Percentiles rank a stretch among this genome's conserved stretches.
phyloP scores from a whole-genome alignment of 352 stramenopile species.

The Thalassiosira mediterranea region DNA sequence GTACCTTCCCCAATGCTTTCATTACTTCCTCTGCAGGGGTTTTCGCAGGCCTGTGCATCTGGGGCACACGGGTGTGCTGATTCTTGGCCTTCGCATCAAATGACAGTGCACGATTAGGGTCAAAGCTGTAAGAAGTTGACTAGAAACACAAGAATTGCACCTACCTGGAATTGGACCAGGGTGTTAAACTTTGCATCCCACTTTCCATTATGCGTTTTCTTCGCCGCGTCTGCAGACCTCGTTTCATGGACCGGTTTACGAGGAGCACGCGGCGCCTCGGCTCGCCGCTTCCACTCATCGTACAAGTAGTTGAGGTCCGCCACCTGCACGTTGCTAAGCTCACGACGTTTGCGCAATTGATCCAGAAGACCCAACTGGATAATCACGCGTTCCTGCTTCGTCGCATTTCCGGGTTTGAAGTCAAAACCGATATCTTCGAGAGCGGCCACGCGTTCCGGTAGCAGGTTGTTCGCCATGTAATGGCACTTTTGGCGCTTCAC shows the following conservation, averaged over 20 bases:
- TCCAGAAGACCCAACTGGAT: constrained; percentile 33
- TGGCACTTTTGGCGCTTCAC: constrained; percentile 28
- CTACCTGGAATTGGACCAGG: constrained; percentile 24
- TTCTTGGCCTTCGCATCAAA: too few relatives aligned
- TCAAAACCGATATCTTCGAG: constrained; percentile 30
- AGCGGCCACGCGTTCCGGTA: constrained; percentile 10
- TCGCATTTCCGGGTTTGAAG: constrained; percentile 28
- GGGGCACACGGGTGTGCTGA: constrained; percentile 22
- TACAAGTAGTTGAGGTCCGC: constrained; percentile 29
- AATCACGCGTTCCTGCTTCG: constrained; percentile 20
- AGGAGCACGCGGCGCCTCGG: too few relatives aligned
- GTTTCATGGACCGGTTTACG: constrained; percentile 20
- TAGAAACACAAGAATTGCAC: too few relatives aligned
- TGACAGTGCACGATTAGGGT: too few relatives aligned
- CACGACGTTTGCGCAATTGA: constrained; percentile 24
- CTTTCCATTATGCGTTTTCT: constrained; percentile 19
- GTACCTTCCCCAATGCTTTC: constrained; percentile 16
- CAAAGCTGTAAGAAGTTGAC: too few relatives aligned
- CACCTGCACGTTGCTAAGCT: constrained; percentile 27
- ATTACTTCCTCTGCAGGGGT: not conserved
- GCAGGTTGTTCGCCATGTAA: constrained; percentile 14
- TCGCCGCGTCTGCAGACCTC: not conserved
- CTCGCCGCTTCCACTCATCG: constrained; percentile 35
- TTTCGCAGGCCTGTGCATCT: not conserved
- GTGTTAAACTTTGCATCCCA: constrained; percentile 20